Base-by-base conservation (phyloP, 441 rosid genomes). In the Gossypium gossypioides region DNA sequence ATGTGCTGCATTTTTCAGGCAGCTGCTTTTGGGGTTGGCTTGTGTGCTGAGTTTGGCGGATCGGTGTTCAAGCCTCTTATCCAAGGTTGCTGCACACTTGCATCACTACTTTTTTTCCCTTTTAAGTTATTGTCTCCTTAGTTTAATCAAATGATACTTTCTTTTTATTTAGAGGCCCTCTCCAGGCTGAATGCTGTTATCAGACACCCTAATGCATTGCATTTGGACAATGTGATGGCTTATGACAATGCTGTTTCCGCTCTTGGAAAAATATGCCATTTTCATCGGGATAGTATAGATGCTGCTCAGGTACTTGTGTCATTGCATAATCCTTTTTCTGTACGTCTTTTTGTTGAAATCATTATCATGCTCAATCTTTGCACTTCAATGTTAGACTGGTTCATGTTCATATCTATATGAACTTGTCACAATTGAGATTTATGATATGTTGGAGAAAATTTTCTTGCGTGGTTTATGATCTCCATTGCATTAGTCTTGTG, bases 11-110 rank as follows among this genome's bases (percentile, higher is more conserved):
- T 54, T 24, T 74, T 79, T 71, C 80, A 87, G 91, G 88, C 91
- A 21, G 91, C 91, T 19, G 87, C 85, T 21, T 87, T 85, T 76
- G 91, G 91, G 60, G 68, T 87, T 61, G 91, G 91, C 75, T 78
- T 87, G 68, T 80, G 89, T 57, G 86, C 93, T 3, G 88, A 86
- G 78, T 89, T 84, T 77, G 91, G 89, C n/a, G 90, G 88, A 55
- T 74, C 81, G 6, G 80, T 73, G 16, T 84, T 88, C 69, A 80
- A 78, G 68, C 83, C 87, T 63, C 83, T 83, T 68, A 82, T 86
- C 25, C 84, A 79, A 80, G 93, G 93, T 88, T 69, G 25, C 70
- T 74, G 60, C 68, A 68, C 7, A 10, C 16, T n/a, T 60, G 56
- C 42, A 62, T 24, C 1, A 2, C 27, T 71, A 64, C 18, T 22